Evolutionary conservation across 768 basidiomycete species (phyloP).

Genomic region (Cantharellus cinnabarinus): DNA sequence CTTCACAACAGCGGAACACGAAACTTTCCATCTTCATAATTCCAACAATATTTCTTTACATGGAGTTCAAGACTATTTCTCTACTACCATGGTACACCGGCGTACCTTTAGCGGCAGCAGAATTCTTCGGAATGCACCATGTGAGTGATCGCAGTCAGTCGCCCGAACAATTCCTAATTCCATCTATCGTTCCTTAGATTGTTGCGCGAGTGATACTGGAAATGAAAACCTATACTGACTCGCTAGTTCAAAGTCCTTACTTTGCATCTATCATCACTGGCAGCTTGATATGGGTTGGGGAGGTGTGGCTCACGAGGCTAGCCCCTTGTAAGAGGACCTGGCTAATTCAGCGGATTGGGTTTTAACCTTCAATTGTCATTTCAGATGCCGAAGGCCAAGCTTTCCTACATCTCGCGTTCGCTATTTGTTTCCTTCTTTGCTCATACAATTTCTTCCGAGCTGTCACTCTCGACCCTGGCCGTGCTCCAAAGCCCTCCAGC

Average conservation of each 20-base stretch:
- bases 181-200: constrained; percentile 25
- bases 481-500: constrained; percentile 56
- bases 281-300: constrained; percentile 73
- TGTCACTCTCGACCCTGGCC: constrained; percentile 74
- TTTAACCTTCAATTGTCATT: not conserved
- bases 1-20: constrained; percentile 43
- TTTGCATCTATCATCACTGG: constrained; percentile 79
- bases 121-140: constrained; percentile 88
- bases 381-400: constrained; percentile 60
- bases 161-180: not conserved
- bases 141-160: constrained; percentile 25
- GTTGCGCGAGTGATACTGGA: constrained; percentile 75
- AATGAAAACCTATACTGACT: constrained; percentile 61
- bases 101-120: constrained; percentile 57
- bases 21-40: constrained; percentile 58
- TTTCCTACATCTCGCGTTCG: constrained; percentile 57
- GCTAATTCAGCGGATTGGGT: not conserved
- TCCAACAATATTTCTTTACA: constrained; percentile 58
- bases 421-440: constrained; percentile 47
- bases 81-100: constrained; percentile 83
- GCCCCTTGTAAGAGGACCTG: constrained; percentile 34
- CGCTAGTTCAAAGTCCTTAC: constrained; percentile 73
- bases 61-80: constrained; percentile 68
- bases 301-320: constrained; percentile 61
- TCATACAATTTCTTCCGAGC: constrained; percentile 82